These are phyloP conservation scores for Magnolia changhungtana DNA, from an alignment of 164 flowering plant species.

Conservation along the genomic window DNA sequence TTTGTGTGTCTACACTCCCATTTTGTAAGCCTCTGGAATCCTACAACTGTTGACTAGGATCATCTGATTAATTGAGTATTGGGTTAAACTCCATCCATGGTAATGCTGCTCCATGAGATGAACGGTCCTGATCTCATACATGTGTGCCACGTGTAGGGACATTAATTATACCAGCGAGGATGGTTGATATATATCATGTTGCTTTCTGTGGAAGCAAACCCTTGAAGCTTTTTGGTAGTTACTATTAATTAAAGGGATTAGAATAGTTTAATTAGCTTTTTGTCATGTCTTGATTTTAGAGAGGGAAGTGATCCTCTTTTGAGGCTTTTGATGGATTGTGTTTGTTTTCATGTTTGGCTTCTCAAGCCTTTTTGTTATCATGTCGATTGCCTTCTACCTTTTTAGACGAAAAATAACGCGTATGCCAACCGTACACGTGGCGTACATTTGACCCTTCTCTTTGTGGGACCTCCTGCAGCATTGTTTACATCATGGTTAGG, in stretches of 20 bases:
- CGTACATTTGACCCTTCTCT: too few relatives aligned
- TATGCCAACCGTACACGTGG: too few relatives aligned
- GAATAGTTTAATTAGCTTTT: slow-evolving; percentile 2
- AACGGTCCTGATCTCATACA: too few relatives aligned
- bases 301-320: background rate
- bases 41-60: too few relatives aligned
- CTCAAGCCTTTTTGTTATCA: background rate
- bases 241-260: background rate
- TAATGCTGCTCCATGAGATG: too few relatives aligned
- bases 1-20: too few relatives aligned
- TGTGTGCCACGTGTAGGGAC: too few relatives aligned
- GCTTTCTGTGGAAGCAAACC: background rate
- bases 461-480: too few relatives aligned
- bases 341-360: background rate
- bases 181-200: background rate
- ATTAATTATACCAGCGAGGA: background rate
- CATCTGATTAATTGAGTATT: too few relatives aligned
- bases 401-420: background rate
- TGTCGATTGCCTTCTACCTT: background rate
- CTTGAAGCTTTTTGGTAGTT: background rate
- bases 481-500: too few relatives aligned
- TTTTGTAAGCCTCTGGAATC: too few relatives aligned
- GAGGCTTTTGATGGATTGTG: slow-evolving; percentile 2
- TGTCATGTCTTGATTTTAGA: slow-evolving; percentile 8
- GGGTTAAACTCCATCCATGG: too few relatives aligned